Conservation (phyloP, 306 rosid species). For the Corylus americana region DNA sequence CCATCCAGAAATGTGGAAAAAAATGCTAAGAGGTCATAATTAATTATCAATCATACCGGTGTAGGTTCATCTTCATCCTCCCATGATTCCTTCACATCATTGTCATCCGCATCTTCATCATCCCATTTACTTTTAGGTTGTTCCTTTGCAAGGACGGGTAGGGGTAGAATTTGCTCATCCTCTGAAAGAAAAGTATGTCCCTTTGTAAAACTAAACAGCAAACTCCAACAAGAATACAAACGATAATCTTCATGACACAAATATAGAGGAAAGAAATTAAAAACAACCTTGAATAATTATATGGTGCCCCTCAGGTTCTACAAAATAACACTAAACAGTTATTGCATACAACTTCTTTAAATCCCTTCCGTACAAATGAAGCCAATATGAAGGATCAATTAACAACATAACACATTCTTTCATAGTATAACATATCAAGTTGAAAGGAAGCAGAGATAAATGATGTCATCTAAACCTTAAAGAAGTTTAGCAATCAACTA, state of each 20-base stretch:
- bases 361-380: background rate
- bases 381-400: background rate
- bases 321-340: background rate
- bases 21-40: background rate
- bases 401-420: background rate
- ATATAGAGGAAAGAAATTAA: background rate
- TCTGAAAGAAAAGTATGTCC: slow-evolving; percentile 43
- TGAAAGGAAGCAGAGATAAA: background rate
- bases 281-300: background rate
- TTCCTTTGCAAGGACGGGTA: slow-evolving; percentile 40
- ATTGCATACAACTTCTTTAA: background rate
- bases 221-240: background rate
- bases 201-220: slow-evolving; percentile 13
- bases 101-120: slow-evolving; percentile 84
- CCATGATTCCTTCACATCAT: slow-evolving; percentile 92
- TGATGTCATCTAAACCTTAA: background rate
- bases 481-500: background rate
- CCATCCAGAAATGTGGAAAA: slow-evolving; percentile 2
- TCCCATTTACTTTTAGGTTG: slow-evolving; percentile 72
- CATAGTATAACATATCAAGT: background rate
- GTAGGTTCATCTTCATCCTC: slow-evolving; percentile 90
- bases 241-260: background rate
- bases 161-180: slow-evolving; percentile 51
- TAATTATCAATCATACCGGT: slow-evolving; percentile 44
- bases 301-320: background rate